These are phyloP conservation scores for Serendipita sp. DNA, from an alignment of 1,284 basidiomycete species.

Conservation along the genomic window DNA sequence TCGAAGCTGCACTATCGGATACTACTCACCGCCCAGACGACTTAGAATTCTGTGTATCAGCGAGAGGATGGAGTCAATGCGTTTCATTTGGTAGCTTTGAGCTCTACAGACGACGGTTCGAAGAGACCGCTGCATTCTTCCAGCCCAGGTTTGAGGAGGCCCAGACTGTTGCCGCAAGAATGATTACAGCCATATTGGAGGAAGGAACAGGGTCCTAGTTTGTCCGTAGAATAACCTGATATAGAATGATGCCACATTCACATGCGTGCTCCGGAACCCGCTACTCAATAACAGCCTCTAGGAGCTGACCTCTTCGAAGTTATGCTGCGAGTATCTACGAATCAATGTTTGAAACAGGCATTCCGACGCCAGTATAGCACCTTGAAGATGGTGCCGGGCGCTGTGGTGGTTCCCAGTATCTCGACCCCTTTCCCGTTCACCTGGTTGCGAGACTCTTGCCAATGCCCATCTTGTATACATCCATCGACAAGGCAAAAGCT, in stretches of 20 bases:
- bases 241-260: not conserved
- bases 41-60: conserved; percentile 87
- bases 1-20: conserved; percentile 67
- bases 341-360: not conserved
- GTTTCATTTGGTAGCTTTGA: conserved; percentile 89
- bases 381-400: not conserved
- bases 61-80: conserved; percentile 93
- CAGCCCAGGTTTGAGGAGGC: conserved; percentile 80
- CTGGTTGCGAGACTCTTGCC: conserved; percentile 44
- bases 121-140: conserved; percentile 73
- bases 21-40: conserved; percentile 80
- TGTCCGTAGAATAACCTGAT: not conserved
- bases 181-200: conserved; percentile 68
- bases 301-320: not conserved
- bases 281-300: not conserved
- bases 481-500: conserved; percentile 65
- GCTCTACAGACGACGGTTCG: conserved; percentile 72
- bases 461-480: conserved; percentile 47
- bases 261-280: not conserved
- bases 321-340: not conserved
- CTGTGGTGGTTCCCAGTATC: conserved; percentile 1
- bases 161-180: conserved; percentile 66
- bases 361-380: not conserved
- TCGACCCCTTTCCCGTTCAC: conserved; percentile 20
- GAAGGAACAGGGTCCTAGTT: not conserved